Base-by-base conservation (phyloP, 1,139 yeast genomes). In the Nakaseomyces bracarensis region DNA sequence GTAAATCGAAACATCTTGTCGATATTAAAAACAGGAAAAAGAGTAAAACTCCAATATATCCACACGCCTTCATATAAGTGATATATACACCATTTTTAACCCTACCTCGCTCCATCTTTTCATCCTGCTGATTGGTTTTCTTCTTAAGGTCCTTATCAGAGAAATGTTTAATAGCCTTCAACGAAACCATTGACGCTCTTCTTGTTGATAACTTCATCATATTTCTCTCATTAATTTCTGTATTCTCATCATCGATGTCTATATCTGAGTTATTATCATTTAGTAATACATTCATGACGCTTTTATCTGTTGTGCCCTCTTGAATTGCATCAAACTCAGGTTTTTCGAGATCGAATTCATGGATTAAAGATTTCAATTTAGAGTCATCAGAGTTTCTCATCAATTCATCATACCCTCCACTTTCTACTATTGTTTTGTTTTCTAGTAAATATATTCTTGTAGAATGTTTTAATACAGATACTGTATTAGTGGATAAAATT, bases 401-500 rank as follows among this genome's bases (percentile, higher is more conserved):
- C 53, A 77, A 70, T 13, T 71, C 71, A 31, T 66, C 66, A 48
- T 72, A 72, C n/a, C 74, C 62, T 2, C 83, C 85, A 41, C 70
- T 72, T 58, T 80, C 89, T 20, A 75, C 70, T 31, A 80, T 67
- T 45, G 72, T 67, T 14, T 84, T 80, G 49, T 74, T 74, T 45
- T 76, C 70, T 15, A 85, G 68, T 61, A 83, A 69, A 47, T 74
- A 70, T 29, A 86, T 71, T 43, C 69, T 69, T 48, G 76, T 69
- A 0, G 95, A 85, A 49, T 79, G 73, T 49, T 77, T 73, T 56
- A 86, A 71, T 11, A 85, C 89, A 39, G 78, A 74, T 30, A 84
- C 78, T 5, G 84, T 75, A 61, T 87, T 87, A 2, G 96, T 87
- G 2, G 94, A 83, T 53, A 87, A 69, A 31, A 87, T 67, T 48